Conservation (phyloP, 805 yeast species). For the Metschnikowia matae region DNA sequence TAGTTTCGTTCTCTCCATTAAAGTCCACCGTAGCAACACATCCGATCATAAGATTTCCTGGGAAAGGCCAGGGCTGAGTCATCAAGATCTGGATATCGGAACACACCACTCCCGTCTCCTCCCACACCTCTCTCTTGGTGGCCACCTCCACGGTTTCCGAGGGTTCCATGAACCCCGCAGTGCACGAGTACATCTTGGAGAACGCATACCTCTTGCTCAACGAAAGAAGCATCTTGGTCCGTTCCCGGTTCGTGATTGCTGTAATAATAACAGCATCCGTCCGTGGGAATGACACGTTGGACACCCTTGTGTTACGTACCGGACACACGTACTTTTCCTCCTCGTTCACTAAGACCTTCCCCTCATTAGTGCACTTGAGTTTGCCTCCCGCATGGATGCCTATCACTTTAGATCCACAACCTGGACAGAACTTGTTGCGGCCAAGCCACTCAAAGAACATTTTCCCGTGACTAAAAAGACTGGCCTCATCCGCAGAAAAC, state of each 20-base stretch:
- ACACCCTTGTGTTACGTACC: slow-evolving; percentile 41
- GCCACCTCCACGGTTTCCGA: slow-evolving; percentile 89
- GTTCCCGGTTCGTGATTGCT: slow-evolving; percentile 62
- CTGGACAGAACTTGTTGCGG: slow-evolving; percentile 75
- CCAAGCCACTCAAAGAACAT: slow-evolving; percentile 83
- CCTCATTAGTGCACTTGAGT: slow-evolving; percentile 18
- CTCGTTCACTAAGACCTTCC: neutral
- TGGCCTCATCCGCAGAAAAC: slow-evolving; percentile 46
- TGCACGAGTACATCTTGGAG: slow-evolving; percentile 65
- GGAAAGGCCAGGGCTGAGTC: slow-evolving; percentile 98
- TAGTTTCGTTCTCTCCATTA: slow-evolving; percentile 58
- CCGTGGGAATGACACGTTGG: slow-evolving; percentile 85
- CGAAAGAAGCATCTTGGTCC: slow-evolving; percentile 64
- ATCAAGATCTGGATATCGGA: slow-evolving; percentile 54
- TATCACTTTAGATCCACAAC: slow-evolving; percentile 67
- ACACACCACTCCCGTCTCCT: slow-evolving; percentile 83
- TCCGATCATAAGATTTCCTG: slow-evolving; percentile 90
- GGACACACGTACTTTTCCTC: slow-evolving; percentile 29
- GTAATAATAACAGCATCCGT: slow-evolving; percentile 87
- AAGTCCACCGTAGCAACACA: slow-evolving; percentile 77
- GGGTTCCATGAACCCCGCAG: slow-evolving; percentile 96
- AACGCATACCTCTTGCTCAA: slow-evolving; percentile 58
- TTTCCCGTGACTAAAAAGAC: slow-evolving; percentile 73
- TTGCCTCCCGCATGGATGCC: slow-evolving; percentile 65
- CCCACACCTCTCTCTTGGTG: slow-evolving; percentile 87